Base-by-base conservation (phyloP, 2,329 filamentous ascomycete genomes). In the Arthrinium phaeospermum region DNA sequence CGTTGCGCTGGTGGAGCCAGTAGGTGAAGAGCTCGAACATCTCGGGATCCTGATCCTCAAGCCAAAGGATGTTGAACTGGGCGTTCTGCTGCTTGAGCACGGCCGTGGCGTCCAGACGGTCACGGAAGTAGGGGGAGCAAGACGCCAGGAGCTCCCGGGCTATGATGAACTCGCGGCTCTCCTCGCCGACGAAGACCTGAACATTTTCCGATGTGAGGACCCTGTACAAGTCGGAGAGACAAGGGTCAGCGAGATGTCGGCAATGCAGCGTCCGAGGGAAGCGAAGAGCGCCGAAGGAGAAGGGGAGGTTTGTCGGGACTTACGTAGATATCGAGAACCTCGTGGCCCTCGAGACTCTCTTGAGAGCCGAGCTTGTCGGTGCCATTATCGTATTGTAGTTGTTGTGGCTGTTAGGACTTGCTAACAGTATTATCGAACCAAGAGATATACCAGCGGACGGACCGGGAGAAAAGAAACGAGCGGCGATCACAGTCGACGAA, bases 21-120 rank as follows among this genome's bases (percentile, higher is more conserved):
- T 79, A 78, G 70, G 77, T 71, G 70, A 83, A 81, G 45, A 81
- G 77, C 57, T 77, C 76, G 69, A 83, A 82, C 74, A 81, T 80
- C n/a, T 78, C 75, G 16, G 80, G 76, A 22, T 77, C 78, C 70
- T 81, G 78, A 67, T 79, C 77, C 22, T 80, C 78, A 37, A 82
- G 72, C n/a, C 72, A 74, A 57, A 82, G 70, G 70, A 49, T 76
- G 72, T 71, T 75, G 72, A 70, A 73, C 68, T 72, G 77, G 73
- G 34, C 76, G 76, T 61, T 76, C 75, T 24, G 74, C 71, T 69
- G 78, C 73, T 37, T 78, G 75, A 47, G 79, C 71, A 71, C 74
- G 76, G 44, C 68, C 10, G 77, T 75, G 12, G 72, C 70, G 41
- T 78, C 77, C 47, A 79, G 74, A 27, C 73, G 74, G 44, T 76